A percentile compares a stretch with the other conserved stretches of the same genome.
Conservation (phyloP, 2,329 filamentous ascomycete species). For the Xylaria sp. region DNA sequence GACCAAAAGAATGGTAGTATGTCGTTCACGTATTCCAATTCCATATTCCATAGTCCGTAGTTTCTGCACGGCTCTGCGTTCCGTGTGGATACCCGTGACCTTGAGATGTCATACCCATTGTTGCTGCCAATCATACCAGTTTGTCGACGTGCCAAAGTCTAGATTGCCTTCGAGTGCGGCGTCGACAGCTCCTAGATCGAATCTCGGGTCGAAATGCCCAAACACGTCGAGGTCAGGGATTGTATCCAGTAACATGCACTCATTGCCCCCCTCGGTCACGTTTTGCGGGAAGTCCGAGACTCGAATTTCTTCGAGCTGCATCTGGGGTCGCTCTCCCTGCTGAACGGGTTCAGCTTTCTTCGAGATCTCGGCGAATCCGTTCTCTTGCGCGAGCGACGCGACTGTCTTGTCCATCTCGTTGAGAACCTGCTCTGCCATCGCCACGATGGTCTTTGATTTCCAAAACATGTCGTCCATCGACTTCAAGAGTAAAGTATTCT, state of each 20-base stretch:
- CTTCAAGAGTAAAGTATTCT: conserved; percentile 49
- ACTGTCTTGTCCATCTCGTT: conserved; percentile 53
- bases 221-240: conserved; percentile 49
- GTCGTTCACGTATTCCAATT: neutral
- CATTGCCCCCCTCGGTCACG: conserved; percentile 29
- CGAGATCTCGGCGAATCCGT: conserved; percentile 19
- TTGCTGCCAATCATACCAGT: conserved; percentile 41
- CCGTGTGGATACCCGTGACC: neutral
- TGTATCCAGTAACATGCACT: conserved; percentile 40
- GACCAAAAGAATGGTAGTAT: neutral
- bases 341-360: conserved; percentile 20
- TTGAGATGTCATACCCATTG: conserved; percentile 19
- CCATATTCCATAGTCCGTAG: no score
- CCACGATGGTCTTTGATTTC: conserved; percentile 50
- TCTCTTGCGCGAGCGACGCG: conserved; percentile 38
- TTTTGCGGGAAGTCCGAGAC: conserved; percentile 6
- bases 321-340: conserved; percentile 15
- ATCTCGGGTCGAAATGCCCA: conserved; percentile 50
- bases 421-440: conserved; percentile 50
- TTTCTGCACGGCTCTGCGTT: neutral
- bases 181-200: conserved; percentile 49
- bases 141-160: conserved; percentile 48
- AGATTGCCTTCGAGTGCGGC: conserved; percentile 50
- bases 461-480: conserved; percentile 53
- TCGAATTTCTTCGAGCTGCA: conserved; percentile 8